Evolutionary conservation across 225 moss, liverwort and hornwort genomes (phyloP), one percentile per base, ranked within the genome.

Genomic region (Polytrichum commune): DNA sequence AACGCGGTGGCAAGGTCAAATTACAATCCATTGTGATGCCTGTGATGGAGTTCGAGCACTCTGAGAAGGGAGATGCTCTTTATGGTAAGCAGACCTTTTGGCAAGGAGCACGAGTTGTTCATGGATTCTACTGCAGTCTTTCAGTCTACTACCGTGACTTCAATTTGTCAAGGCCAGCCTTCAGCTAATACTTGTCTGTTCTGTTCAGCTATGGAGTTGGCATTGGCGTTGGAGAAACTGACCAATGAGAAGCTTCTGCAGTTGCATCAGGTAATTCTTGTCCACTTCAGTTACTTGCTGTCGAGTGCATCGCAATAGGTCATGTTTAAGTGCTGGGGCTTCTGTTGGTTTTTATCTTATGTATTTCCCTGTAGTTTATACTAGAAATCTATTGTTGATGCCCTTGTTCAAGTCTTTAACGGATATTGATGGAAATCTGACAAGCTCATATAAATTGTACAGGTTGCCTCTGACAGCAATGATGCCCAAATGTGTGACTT

Each of bases 61-160:
- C 78, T 35, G 97, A 94, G 75, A 98, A 95, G 78, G 91, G 97
- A 55, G 95, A 98, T 65, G 95, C 97, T 46, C 84, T 98, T 19
- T 86, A 93, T 63, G 85, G 95, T 95, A 77, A 62, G 82, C 19
- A 54, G 5, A 18, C 18, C 19, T 64, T 64, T 64, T 63, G 20
- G 46, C 13, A 13, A 46, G 2, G 13, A 46, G 46, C 46, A 46
- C 16, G 6, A 24, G 24, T 7, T n/a, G 7, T 60, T 7, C 60
- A 60, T 24, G 60, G 46, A 13, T 46, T 46, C 16, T 46, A 46
- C 13, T 46, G 10, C 13, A 46, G 16, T 38, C 38, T 38, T 32
- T 38, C 38, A 38, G 38, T 10, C 46, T 16, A 46, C 46, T 16
- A 4, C 13, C 13, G 46, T 13, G 16, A 13, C 46, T 13, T 46